phyloP scores from a whole-genome alignment of 2,329 filamentous ascomycete genomes.

The Sclerotinia minor region DNA sequence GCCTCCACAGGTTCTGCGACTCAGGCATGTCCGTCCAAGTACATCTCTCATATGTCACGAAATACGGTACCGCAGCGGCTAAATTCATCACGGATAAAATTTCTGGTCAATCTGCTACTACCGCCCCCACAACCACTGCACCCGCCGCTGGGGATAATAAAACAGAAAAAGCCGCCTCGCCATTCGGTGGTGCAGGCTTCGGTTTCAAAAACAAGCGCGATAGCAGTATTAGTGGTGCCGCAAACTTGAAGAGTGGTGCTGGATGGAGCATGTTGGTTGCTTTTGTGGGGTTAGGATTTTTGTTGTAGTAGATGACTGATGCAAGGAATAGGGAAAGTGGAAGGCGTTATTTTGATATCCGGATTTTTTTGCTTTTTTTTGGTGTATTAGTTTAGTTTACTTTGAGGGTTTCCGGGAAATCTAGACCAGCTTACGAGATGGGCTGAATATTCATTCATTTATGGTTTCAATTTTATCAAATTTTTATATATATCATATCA shows the following conservation, averaged over 20 bases:
- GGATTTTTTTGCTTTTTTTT: background rate
- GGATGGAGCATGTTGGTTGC: background rate
- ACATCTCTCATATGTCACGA: slow-evolving; percentile 14
- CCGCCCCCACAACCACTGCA: background rate
- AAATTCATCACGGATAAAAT: slow-evolving; percentile 23
- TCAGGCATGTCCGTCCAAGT: slow-evolving; percentile 1
- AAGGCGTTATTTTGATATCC: background rate
- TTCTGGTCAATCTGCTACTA: background rate
- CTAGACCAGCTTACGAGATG: too few species aligned
- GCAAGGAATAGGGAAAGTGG: background rate
- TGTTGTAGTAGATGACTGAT: background rate
- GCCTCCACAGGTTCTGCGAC: slow-evolving; percentile 11
- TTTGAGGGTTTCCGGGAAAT: too few species aligned
- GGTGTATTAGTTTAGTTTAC: background rate
- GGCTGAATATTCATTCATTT: too few species aligned
- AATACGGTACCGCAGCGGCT: slow-evolving; percentile 11
- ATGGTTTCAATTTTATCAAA: too few species aligned
- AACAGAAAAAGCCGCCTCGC: background rate
- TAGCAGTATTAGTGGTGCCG: background rate
- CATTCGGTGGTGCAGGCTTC: too few species aligned
- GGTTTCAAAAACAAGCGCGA: too few species aligned
- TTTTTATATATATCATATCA: too few species aligned
- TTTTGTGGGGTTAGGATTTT: background rate
- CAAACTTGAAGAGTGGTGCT: background rate
- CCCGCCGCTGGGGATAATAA: background rate